phyloP scores from a whole-genome alignment of 345 rosid species.

The Brassica napus region DNA sequence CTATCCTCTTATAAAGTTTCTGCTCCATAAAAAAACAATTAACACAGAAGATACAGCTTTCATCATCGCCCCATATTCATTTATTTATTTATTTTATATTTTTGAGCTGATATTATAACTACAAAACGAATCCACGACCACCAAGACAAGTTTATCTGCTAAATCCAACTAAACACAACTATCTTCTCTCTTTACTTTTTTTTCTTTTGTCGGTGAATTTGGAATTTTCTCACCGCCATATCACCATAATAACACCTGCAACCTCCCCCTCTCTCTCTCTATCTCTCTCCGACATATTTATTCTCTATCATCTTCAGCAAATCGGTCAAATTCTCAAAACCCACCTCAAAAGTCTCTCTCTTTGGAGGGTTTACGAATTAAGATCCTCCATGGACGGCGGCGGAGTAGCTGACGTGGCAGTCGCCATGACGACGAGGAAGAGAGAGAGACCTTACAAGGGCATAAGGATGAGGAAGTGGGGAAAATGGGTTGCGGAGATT shows the following conservation, averaged over 20 bases:
- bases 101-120: constrained; percentile 6
- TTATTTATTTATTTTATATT: not conserved
- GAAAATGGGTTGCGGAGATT: constrained; percentile 99
- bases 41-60: constrained; percentile 38
- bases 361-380: not conserved
- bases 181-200: constrained; percentile 11
- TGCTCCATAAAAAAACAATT: constrained; percentile 25
- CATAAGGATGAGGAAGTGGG: constrained; percentile 99
- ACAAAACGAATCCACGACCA: constrained; percentile 29
- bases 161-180: constrained; percentile 34
- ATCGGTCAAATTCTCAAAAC: not conserved
- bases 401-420: constrained; percentile 40
- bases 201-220: constrained; percentile 80
- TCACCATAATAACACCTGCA: constrained; percentile 44
- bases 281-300: constrained; percentile 34
- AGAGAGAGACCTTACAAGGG: constrained; percentile 78
- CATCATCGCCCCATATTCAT: constrained; percentile 24
- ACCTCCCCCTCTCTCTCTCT: constrained; percentile 24
- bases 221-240: constrained; percentile 40
- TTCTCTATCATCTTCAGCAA: constrained; percentile 27
- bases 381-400: constrained; percentile 43
- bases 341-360: constrained; percentile 2
- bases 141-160: constrained; percentile 29
- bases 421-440: constrained; percentile 40
- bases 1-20: constrained; percentile 37